These are phyloP conservation scores for Daldinia sp. DNA, from an alignment of 2,329 filamentous ascomycete genomes.

Conservation along the genomic window DNA sequence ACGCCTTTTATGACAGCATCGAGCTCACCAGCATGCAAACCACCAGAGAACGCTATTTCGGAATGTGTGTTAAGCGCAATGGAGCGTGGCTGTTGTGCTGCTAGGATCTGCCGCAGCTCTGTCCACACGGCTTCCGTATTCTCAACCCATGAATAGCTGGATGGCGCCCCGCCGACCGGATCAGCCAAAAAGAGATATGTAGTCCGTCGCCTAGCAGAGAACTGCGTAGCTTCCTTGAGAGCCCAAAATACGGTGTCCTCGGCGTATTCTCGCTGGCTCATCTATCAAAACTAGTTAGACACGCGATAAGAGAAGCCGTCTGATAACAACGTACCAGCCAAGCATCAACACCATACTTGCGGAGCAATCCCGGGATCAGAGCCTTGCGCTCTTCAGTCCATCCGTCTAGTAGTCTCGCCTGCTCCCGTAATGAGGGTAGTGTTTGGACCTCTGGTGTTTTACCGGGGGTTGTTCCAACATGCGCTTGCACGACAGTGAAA, in stretches of 20 bases:
- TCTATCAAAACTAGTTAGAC: constrained; percentile 48
- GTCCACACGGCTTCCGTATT: constrained; percentile 60
- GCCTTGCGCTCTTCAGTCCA: constrained; percentile 60
- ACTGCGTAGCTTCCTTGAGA: constrained; percentile 59
- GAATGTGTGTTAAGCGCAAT: constrained; percentile 61
- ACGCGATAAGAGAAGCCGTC: not conserved
- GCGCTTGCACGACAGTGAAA: constrained; percentile 6
- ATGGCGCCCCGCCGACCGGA: constrained; percentile 46
- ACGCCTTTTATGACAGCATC: constrained; percentile 53
- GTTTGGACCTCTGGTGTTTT: constrained; percentile 53
- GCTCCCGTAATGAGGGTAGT: constrained; percentile 59
- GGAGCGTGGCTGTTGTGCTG: constrained; percentile 51
- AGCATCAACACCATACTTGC: constrained; percentile 61
- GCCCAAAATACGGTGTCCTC: constrained; percentile 66
- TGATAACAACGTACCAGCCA: constrained; percentile 57
- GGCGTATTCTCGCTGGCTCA: constrained; percentile 64
- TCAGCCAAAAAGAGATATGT: constrained; percentile 63
- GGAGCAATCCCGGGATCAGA: constrained; percentile 57
- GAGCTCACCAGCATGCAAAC: constrained; percentile 62
- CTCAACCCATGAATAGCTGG: constrained; percentile 60
- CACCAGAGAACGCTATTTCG: constrained; percentile 60
- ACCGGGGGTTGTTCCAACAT: constrained; percentile 24
- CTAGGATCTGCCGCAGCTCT: constrained; percentile 55
- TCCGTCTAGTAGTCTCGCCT: constrained; percentile 57
- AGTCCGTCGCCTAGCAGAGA: constrained; percentile 63